These are phyloP conservation scores for Malbranchea zuffiana DNA, from an alignment of 2,329 filamentous ascomycete species.

Conservation along the genomic window DNA sequence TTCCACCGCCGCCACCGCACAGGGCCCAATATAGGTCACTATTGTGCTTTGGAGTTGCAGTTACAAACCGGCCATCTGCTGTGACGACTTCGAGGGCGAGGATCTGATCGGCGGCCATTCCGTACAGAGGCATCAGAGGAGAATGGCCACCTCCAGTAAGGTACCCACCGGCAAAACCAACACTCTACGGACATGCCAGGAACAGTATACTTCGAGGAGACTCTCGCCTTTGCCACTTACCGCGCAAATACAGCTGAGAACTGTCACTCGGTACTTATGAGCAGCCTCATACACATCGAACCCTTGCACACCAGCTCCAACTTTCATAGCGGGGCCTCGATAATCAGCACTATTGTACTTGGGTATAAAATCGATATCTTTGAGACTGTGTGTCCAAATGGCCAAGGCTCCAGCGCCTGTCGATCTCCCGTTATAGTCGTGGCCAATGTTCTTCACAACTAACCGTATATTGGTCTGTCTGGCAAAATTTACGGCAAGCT, in stretches of 20 bases:
- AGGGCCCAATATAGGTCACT: constrained; percentile 54
- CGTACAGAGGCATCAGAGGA: no score
- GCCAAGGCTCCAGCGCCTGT: constrained; percentile 45
- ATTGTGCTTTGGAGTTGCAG: constrained; percentile 39
- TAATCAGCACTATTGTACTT: constrained; percentile 28
- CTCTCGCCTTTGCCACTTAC: no score
- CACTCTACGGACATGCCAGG: no score
- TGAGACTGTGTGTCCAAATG: constrained; percentile 26
- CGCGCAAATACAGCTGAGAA: no score
- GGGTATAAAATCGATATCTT: constrained; percentile 9
- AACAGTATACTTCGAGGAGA: no score
- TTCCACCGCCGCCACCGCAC: constrained; percentile 49
- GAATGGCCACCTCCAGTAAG: no score
- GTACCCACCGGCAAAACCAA: no score
- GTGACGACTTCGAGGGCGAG: constrained; percentile 47
- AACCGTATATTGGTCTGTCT: constrained; percentile 27
- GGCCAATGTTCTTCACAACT: constrained; percentile 46
- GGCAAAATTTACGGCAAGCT: constrained; percentile 20
- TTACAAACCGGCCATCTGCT: constrained; percentile 39
- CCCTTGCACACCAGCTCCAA: constrained; percentile 45
- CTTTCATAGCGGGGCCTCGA: constrained; percentile 42
- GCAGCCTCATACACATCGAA: constrained; percentile 41
- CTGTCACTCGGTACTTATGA: no score
- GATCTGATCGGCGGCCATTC: constrained; percentile 50
- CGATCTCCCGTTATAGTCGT: constrained; percentile 45